A percentile compares a stretch with the other conserved stretches of the same genome.
phyloP scores from a whole-genome alignment of 306 rosid genomes.

The Glycine tomentella region DNA sequence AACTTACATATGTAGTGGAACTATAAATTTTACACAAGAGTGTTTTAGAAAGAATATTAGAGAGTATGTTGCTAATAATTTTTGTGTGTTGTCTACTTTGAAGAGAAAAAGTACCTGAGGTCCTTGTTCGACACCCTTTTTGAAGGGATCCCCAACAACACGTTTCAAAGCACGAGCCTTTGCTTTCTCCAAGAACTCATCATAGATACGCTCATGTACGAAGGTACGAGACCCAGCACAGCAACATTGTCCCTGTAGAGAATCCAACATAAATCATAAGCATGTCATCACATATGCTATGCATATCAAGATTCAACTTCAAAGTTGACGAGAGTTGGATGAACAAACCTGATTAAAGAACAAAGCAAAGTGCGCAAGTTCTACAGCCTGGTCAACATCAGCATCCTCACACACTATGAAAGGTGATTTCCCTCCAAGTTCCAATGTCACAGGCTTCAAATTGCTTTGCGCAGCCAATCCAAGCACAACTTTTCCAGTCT shows the following conservation, averaged over 20 bases:
- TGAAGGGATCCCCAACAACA: constrained; percentile 75
- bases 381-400: constrained; percentile 66
- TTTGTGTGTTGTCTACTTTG: neutral
- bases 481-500: constrained; percentile 60
- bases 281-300: neutral
- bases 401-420: constrained; percentile 73
- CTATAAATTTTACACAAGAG: too few relatives aligned
- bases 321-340: constrained; percentile 6
- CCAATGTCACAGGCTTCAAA: constrained; percentile 71
- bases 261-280: neutral
- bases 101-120: constrained; percentile 63
- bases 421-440: constrained; percentile 84
- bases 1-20: neutral
- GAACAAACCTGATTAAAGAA: constrained; percentile 72
- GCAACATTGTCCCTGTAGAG: constrained; percentile 63
- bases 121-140: constrained; percentile 72
- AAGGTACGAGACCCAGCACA: constrained; percentile 80
- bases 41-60: too few relatives aligned
- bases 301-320: neutral
- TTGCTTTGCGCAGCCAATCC: constrained; percentile 73
- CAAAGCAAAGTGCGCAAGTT: constrained; percentile 72
- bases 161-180: constrained; percentile 70
- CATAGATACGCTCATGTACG: constrained; percentile 69
- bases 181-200: constrained; percentile 68
- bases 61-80: too few relatives aligned